Percentiles rank a stretch among this genome's conserved stretches.
Conservation (phyloP, 2,329 filamentous ascomycete species). For the Trichoderma sp. region DNA sequence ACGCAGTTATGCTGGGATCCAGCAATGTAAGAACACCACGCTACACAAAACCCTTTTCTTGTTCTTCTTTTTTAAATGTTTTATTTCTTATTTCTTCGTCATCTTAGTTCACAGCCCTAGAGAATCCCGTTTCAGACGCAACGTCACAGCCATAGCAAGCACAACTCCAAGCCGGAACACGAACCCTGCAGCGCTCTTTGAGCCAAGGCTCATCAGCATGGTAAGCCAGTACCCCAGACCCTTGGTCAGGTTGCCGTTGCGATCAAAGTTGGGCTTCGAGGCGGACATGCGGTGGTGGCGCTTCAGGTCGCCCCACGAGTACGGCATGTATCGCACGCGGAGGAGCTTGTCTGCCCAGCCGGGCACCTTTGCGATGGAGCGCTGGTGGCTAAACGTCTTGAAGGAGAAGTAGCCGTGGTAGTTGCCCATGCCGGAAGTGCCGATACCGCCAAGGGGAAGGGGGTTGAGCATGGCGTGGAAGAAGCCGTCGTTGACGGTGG, state of each 20-base stretch:
- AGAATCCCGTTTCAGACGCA: constrained; percentile 42
- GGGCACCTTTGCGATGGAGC: constrained; percentile 44
- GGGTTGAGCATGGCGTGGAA: constrained; percentile 48
- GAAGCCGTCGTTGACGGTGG: constrained; percentile 55
- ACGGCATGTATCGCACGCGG: constrained; percentile 70
- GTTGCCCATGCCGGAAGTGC: constrained; percentile 51
- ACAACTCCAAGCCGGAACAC: constrained; percentile 55
- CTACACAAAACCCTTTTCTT: neutral
- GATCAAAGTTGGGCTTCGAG: constrained; percentile 63
- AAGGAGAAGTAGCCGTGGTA: constrained; percentile 57
- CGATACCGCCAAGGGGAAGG: constrained; percentile 55
- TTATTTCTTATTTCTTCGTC: neutral
- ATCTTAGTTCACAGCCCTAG: constrained; percentile 39
- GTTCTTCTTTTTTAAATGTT: neutral
- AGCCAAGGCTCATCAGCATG: constrained; percentile 57
- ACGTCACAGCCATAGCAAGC: constrained; percentile 45
- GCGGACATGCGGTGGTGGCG: constrained; percentile 49
- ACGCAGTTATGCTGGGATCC: neutral
- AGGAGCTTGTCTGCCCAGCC: constrained; percentile 55
- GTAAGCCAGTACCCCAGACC: constrained; percentile 59
- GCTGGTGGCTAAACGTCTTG: constrained; percentile 48
- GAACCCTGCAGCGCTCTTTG: constrained; percentile 53
- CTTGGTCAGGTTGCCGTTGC: constrained; percentile 56
- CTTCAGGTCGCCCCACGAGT: constrained; percentile 51
- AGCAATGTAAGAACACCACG: neutral